Percentiles rank a stretch among this genome's conserved stretches.
These are phyloP conservation scores for Monosporascus cannonballus DNA, from an alignment of 2,329 filamentous ascomycete species.

Conservation along the genomic window DNA sequence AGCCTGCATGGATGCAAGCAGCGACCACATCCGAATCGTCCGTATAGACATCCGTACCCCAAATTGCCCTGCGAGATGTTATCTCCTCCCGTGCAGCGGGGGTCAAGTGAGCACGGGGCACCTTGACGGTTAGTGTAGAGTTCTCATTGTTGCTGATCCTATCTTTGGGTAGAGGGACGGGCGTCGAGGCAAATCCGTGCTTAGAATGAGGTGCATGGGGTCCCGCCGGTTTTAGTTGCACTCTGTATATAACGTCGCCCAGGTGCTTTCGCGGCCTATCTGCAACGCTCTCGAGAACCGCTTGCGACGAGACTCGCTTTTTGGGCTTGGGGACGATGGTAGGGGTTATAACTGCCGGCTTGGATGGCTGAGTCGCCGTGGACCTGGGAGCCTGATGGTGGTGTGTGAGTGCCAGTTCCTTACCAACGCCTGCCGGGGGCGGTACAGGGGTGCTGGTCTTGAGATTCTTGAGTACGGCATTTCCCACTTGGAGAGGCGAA, in stretches of 20 bases:
- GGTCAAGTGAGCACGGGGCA: conserved; percentile 73
- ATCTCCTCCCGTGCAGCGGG: conserved; percentile 72
- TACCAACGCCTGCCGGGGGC: conserved; percentile 34
- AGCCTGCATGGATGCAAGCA: conserved; percentile 88
- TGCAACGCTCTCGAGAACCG: conserved; percentile 66
- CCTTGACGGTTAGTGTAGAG: conserved; percentile 82
- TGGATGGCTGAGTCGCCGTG: conserved; percentile 25
- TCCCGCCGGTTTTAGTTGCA: conserved; percentile 52
- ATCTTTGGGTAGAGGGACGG: conserved; percentile 70
- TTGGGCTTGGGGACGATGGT: conserved; percentile 52
- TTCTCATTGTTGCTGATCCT: conserved; percentile 71
- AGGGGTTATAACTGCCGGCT: conserved; percentile 27
- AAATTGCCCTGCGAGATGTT: conserved; percentile 71
- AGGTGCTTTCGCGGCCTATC: conserved; percentile 71
- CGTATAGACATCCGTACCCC: conserved; percentile 92
- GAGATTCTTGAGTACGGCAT: conserved; percentile 41
- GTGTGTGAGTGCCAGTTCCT: conserved; percentile 35
- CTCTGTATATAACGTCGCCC: conserved; percentile 76
- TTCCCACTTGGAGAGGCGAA: conserved; percentile 35
- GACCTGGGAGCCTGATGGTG: conserved; percentile 46
- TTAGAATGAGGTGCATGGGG: conserved; percentile 36
- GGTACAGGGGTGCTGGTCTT: conserved; percentile 41
- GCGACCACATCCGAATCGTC: conserved; percentile 93
- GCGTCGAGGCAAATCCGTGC: conserved; percentile 47
- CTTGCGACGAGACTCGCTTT: conserved; percentile 60